Base-by-base conservation (phyloP, 2,329 filamentous ascomycete genomes). In the Hymenoscyphus infarciens region DNA sequence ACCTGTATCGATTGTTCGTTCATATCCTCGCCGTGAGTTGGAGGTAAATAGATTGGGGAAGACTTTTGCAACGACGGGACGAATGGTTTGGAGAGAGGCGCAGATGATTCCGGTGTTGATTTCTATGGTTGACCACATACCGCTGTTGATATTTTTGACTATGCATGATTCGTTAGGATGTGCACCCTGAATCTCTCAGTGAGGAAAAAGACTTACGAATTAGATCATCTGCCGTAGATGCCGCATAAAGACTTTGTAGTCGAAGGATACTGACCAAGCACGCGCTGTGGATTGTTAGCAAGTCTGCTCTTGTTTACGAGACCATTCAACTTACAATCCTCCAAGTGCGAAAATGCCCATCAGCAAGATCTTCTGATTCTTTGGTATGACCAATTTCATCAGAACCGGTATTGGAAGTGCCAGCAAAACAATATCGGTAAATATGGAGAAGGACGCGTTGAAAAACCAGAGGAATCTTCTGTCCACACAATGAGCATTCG, bases 1-100 rank as follows among this genome's bases (percentile, higher is more conserved):
- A 3, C 8, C 6, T 22, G n/a, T 7, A 22, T 49, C 19, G n/a
- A 11, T 49, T 22, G n/a, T 22, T 19, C 19, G n/a, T 10, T 22
- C 42, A 19, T 49, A 49, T 3, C n/a, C 42, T 19, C n/a, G 42
- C 11, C 16, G 29, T 19, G 15, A 31, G 27, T 19, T 38, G 8
- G 56, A 39, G 13, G 19, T 19, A 19, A 65, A 59, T 33, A 67
- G 56, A 8, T 45, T 38, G 4, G 66, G 66, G 52, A 68, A 68
- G 38, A 61, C 27, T 4, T 61, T 42, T 0, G 57, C 45, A 35
- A 70, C 81, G 11, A 89, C 74, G 0, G 87, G 85, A 72, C 88
- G 88, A 64, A 88, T 73, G 31, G 82, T 84, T 31, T 86, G 87
- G 0, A 88, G 85, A 63, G 84, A 88, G 55, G 82, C 86, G 10